Evolutionary conservation across 2,329 filamentous ascomycete genomes (phyloP), one percentile per base, ranked within the genome.

Genomic region (Cordyceps farinosa): DNA sequence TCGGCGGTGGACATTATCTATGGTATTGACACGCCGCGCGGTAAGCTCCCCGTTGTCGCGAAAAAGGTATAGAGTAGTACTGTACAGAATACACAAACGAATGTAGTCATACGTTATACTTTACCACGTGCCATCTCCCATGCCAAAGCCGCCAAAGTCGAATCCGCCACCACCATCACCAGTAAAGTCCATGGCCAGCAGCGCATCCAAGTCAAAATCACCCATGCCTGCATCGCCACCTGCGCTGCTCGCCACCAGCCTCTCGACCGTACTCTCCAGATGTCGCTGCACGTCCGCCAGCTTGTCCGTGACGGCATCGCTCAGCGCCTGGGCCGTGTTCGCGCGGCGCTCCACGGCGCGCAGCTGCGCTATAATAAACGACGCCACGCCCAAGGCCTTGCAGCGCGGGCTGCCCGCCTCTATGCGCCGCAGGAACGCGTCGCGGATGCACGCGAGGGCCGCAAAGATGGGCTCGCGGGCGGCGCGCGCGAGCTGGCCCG

Each of bases 1-100:
- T 59, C 68, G 1, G 69, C 65, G 1, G 64, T 66, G 3, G 65
- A 69, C 38, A 53, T 71, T 7, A 38, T 71, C 1, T 70, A 69
- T 45, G 69, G 67, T 1, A 38, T 61, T 22, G 64, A 61, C 4
- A 40, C 53, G 44, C 48, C 68, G n/a, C 54, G 53, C 3, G 68
- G 69, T 4, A 65, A 58, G 30, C 53, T 70, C 15, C 69, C 68
- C 3, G 65, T 70, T 7, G 61, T 52, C 6, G 42, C 50, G 40
- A 59, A 44, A 17, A 55, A 40, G 42, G 17, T 3, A 3, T 56
- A 52, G 29, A 63, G n/a, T 32, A 38, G 13, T 29, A 44, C 9
- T 47, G 44, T 62, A 62, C 13, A 52, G 27, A 36, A 27, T 38
- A 47, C 4, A 58, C 3, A 30, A 30, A 48, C 15, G 0, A 3